Percentiles rank a stretch among this genome's conserved stretches.
These are phyloP conservation scores for Spathaspora gorwiae DNA, from an alignment of 805 yeast species.

Conservation along the genomic window DNA sequence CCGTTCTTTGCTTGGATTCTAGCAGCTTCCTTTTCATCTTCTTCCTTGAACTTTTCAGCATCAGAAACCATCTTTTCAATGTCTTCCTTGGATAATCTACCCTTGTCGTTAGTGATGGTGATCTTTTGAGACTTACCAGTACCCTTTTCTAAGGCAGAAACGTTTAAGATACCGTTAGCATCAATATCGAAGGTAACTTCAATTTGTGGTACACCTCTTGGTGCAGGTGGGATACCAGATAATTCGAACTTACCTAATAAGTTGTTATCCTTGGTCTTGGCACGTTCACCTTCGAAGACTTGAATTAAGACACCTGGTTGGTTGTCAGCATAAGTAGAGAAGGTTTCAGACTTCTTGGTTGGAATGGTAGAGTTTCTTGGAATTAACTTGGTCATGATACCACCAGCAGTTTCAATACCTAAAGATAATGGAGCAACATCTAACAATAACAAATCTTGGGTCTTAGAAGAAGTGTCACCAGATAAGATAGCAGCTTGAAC, in stretches of 20 bases:
- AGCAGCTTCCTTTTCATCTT: slow-evolving; percentile 90
- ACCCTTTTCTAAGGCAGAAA: slow-evolving; percentile 95
- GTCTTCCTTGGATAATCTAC: slow-evolving; percentile 96
- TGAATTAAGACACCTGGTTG: slow-evolving; percentile 98
- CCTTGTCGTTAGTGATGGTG: slow-evolving; percentile 97
- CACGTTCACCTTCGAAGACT: slow-evolving; percentile 98
- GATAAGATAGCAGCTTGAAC: slow-evolving; percentile 96
- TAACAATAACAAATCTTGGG: slow-evolving; percentile 88
- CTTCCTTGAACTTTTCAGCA: slow-evolving; percentile 96
- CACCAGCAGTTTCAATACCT: slow-evolving; percentile 99
- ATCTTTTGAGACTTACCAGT: slow-evolving; percentile 97
- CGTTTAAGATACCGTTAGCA: slow-evolving; percentile 96
- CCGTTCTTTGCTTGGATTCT: slow-evolving; percentile 94
- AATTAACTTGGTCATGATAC: slow-evolving; percentile 96
- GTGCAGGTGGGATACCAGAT: slow-evolving; percentile 96
- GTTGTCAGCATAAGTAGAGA: slow-evolving; percentile 96
- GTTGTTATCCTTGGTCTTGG: slow-evolving; percentile 93
- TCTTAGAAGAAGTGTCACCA: slow-evolving; percentile 94
- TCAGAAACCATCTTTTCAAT: slow-evolving; percentile 97
- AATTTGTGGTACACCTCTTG: slow-evolving; percentile 97
- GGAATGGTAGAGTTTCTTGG: slow-evolving; percentile 98
- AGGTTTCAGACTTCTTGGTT: slow-evolving; percentile 93
- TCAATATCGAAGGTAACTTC: slow-evolving; percentile 97
- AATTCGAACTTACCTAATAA: slow-evolving; percentile 95
- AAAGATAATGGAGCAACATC: slow-evolving; percentile 97